Base-by-base conservation (phyloP, 179 eudicot species). In the Beta macrorhiza region DNA sequence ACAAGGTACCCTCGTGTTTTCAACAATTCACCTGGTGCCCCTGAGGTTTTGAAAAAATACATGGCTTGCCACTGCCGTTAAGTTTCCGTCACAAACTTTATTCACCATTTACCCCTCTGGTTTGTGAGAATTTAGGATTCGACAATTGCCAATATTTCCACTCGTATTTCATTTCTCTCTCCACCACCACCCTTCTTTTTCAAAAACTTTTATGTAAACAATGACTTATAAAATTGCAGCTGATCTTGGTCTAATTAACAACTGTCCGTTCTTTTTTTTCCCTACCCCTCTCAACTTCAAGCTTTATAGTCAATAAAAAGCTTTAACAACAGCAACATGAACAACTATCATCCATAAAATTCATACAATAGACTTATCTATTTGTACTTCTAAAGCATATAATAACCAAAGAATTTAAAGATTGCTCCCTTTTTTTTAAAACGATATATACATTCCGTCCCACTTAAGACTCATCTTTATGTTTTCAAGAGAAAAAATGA, bases 191-290 rank as follows among this genome's bases (percentile, higher is more conserved):
- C 53, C 74, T 63, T 80, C 83, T 80, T 80, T 74, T 42, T 75
- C 83, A 75, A 7, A 75, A 68, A 67, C 79, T 81, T 77, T 81
- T 65, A 55, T 42, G 17, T 11, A 79, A 79, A 79, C 49, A 65
- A 29, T 68, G 75, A 75, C 75, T 65, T 53, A 67, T 53, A 14
- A 1, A 55, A 32, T 68, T 42, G 57, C 25, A 25, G 25, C n/a
- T 57, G 5, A 16, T 72, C 9, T 47, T 61, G 53, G 20, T 32
- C 51, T 61, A 63, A 47, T 10, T 25, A 80, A 32, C 67, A 72
- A 73, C 20, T 5, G 73, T 52, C 53, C 77, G 7, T 65, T 80
- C 55, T 45, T 75, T 67, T 47, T 59, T 57, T 29, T 25, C 12
- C 11, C 16, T 53, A 17, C 13, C 16, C 42, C 47, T 22, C n/a